phyloP scores from a whole-genome alignment of 495 filamentous ascomycete species.

The Xylaria cubensis region DNA sequence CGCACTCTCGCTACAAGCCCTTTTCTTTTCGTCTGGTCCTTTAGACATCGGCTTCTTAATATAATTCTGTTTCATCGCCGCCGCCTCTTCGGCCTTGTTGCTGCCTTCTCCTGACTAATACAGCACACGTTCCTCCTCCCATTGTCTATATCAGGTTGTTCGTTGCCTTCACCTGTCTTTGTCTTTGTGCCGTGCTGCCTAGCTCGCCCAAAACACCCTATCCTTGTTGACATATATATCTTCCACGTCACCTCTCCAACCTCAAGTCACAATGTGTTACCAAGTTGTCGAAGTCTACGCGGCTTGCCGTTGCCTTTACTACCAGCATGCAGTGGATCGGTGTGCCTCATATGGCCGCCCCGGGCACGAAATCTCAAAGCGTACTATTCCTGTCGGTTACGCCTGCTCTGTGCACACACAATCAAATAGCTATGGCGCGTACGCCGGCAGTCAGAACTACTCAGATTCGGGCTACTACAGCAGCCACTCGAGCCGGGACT shows the following conservation, averaged over 20 bases:
- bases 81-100: constrained; percentile 23
- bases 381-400: constrained; percentile 80
- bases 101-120: constrained; percentile 29
- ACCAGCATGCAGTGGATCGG: constrained; percentile 77
- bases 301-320: constrained; percentile 82
- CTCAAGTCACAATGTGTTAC: constrained; percentile 67
- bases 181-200: constrained; percentile 24
- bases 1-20: constrained; percentile 38
- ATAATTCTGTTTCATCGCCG: constrained; percentile 33
- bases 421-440: constrained; percentile 35
- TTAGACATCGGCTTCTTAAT: constrained; percentile 37
- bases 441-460: constrained; percentile 42
- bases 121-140: constrained; percentile 5
- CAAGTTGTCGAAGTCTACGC: constrained; percentile 77
- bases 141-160: constrained; percentile 25
- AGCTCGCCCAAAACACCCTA: constrained; percentile 26
- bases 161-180: background rate
- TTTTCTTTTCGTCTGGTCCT: constrained; percentile 38
- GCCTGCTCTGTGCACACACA: constrained; percentile 70
- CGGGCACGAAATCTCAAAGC: constrained; percentile 75
- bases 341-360: constrained; percentile 73
- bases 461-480: constrained; percentile 62
- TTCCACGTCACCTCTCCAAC: constrained; percentile 10
- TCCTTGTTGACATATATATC: constrained; percentile 33
- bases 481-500: constrained; percentile 52